phyloP scores from a whole-genome alignment of 1,284 basidiomycete species.

The Moniliophthora roreri region DNA sequence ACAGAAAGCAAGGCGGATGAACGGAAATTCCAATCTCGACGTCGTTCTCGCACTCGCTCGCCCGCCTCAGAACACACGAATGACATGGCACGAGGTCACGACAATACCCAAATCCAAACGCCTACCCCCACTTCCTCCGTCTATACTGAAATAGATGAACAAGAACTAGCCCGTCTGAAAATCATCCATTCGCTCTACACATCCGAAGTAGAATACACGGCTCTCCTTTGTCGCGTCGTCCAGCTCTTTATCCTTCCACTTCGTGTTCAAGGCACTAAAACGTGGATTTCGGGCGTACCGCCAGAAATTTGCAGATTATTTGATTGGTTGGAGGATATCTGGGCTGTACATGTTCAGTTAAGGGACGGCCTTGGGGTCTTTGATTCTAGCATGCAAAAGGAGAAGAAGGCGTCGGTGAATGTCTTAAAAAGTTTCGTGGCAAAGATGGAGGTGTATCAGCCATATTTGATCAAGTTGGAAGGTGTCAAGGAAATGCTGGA shows the following conservation, averaged over 20 bases:
- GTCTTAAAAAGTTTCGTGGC: constrained; percentile 60
- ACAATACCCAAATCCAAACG: constrained; percentile 10
- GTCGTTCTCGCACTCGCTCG: constrained; percentile 1
- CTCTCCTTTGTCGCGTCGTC: constrained; percentile 62
- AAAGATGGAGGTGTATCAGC: constrained; percentile 78
- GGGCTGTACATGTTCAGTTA: constrained; percentile 71
- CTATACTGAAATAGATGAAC: constrained; percentile 22
- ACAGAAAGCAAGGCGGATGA: constrained; percentile 13
- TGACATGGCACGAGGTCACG: neutral
- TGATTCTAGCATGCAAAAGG: constrained; percentile 41
- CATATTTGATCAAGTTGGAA: constrained; percentile 77
- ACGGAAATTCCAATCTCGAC: constrained; percentile 7
- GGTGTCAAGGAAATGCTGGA: constrained; percentile 57
- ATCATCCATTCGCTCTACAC: constrained; percentile 67
- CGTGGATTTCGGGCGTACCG: constrained; percentile 82
- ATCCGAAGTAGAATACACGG: constrained; percentile 70
- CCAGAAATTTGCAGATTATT: constrained; percentile 66
- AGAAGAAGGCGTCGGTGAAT: constrained; percentile 54
- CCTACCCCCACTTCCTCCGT: constrained; percentile 4
- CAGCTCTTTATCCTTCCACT: constrained; percentile 75
- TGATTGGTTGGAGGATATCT: constrained; percentile 85
- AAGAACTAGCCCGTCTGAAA: constrained; percentile 66
- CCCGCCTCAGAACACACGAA: neutral
- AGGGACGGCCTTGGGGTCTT: constrained; percentile 46
- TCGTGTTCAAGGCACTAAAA: constrained; percentile 60